Evolutionary conservation across 2,329 filamentous ascomycete species (phyloP), one percentile per base, ranked within the genome.

Genomic region (Trichoderma simmonsii): DNA sequence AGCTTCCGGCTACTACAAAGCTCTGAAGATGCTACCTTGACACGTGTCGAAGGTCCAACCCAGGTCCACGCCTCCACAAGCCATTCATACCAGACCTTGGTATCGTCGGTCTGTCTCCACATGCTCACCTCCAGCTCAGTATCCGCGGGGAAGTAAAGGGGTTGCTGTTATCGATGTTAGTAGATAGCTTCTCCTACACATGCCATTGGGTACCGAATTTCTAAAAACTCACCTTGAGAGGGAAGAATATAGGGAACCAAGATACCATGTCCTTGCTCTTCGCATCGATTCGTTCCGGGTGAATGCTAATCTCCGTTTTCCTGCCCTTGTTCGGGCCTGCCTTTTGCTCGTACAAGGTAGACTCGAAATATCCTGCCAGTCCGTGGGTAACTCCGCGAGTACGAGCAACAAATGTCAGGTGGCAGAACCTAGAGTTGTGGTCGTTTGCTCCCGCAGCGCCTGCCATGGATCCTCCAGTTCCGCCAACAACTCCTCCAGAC

Each of bases 1-100:
- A 91, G 87, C 79, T 90, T 89, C 71, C 88, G 86, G 79, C 90
- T 92, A 77, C 88, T 92, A 77, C 91, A 91, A 75, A 93, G 80
- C 66, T 91, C 91, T 60, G 89, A 91, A 62, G 85, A 85, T 6
- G 86, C 91, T 21, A 94, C 83, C 81, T 91, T 91, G 81, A 93
- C 85, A 70, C 91, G 85, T 75, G 85, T 84, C 51, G 86, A 85
- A n/a, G 86, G 86, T 1, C 87, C 87, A 64, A 89, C 82, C 84
- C 88, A 91, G 24, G 86, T 87, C 81, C 91, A 98, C 12, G 92
- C 93, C 81, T 98, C 96, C 2, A 98, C 91, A 73, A 96, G 86
- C 96, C 96, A 99, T 81, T 99, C 96, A 81, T 99, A 99, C 97
- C 96, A 99, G 8, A 99, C 96, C 81, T 93, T 97, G 48, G 92